These are phyloP conservation scores for Phytophthora brassicae DNA, from an alignment of 352 stramenopile genomes.

Conservation along the genomic window DNA sequence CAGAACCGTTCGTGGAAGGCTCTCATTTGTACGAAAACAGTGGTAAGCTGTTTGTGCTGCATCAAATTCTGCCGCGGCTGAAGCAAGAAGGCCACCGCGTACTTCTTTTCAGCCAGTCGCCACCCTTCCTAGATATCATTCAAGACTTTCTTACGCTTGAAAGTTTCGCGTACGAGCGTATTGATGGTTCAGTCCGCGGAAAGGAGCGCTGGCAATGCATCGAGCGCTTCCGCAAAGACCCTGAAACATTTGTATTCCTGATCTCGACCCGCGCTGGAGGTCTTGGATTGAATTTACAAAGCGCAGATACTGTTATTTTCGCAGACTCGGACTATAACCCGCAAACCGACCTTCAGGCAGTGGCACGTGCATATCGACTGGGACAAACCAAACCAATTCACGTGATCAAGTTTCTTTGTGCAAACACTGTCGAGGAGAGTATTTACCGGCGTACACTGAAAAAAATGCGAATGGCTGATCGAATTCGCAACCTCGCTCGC, in stretches of 20 bases:
- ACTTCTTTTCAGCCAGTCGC: slow-evolving; percentile 80
- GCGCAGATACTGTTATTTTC: slow-evolving; percentile 85
- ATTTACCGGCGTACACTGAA: slow-evolving; percentile 71
- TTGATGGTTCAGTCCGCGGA: slow-evolving; percentile 72
- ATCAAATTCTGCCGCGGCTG: slow-evolving; percentile 80
- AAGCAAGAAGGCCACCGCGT: slow-evolving; percentile 83
- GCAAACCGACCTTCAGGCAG: slow-evolving; percentile 68
- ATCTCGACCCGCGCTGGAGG: slow-evolving; percentile 76
- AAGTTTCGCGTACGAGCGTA: slow-evolving; percentile 75
- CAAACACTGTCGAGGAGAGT: slow-evolving; percentile 78
- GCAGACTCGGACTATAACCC: slow-evolving; percentile 82
- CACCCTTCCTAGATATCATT: slow-evolving; percentile 76
- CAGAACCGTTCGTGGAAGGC: slow-evolving; percentile 74
- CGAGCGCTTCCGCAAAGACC: slow-evolving; percentile 81
- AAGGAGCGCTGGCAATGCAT: slow-evolving; percentile 84
- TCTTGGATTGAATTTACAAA: slow-evolving; percentile 72
- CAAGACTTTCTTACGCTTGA: slow-evolving; percentile 80
- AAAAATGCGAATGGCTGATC: slow-evolving; percentile 77
- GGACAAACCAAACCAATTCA: slow-evolving; percentile 80
- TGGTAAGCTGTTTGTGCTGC: slow-evolving; percentile 84
- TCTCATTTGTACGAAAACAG: slow-evolving; percentile 76
- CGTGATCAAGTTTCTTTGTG: slow-evolving; percentile 76
- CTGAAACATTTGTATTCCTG: slow-evolving; percentile 88
- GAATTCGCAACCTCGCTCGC: slow-evolving; percentile 66
- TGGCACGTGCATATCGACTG: slow-evolving; percentile 69